Percentiles rank a stretch among this genome's conserved stretches.
phyloP scores from a whole-genome alignment of 495 filamentous ascomycete genomes.

The Penicillium diatomitis region DNA sequence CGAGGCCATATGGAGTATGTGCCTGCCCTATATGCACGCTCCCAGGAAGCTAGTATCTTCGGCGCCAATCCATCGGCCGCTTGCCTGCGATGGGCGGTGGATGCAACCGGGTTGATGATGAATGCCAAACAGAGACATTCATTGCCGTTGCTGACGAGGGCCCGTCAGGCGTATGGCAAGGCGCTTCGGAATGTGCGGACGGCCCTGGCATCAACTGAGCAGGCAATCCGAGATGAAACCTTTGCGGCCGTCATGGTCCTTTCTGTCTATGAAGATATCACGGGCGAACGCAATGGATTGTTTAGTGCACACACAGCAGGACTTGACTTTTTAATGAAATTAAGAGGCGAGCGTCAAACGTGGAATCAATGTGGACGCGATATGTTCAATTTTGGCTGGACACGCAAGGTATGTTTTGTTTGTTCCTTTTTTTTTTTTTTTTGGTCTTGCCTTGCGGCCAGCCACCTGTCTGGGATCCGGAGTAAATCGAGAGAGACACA shows the following conservation, averaged over 20 bases:
- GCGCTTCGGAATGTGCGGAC: constrained; percentile 25
- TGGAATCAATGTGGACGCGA: constrained; percentile 26
- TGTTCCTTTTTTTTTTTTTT: not conserved
- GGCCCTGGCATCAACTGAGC: constrained; percentile 19
- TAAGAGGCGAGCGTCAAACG: constrained; percentile 27
- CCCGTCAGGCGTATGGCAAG: constrained; percentile 26
- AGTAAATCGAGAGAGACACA: too few relatives aligned
- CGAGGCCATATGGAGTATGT: constrained; percentile 29
- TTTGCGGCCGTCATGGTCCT: constrained; percentile 33
- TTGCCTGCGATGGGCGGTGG: constrained; percentile 32
- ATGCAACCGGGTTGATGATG: constrained; percentile 31
- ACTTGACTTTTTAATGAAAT: constrained; percentile 31
- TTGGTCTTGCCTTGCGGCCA: too few relatives aligned
- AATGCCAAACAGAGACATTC: constrained; percentile 25
- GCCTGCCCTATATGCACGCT: constrained; percentile 24
- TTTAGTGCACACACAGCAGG: constrained; percentile 35
- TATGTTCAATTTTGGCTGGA: constrained; percentile 36
- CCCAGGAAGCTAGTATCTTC: constrained; percentile 8
- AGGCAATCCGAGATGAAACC: constrained; percentile 33
- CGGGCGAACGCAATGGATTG: constrained; percentile 31
- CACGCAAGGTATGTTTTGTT: constrained; percentile 25
- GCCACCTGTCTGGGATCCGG: too few relatives aligned
- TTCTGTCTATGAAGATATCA: constrained; percentile 34
- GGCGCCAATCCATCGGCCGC: constrained; percentile 10
- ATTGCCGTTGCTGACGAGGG: constrained; percentile 20